phyloP scores from a whole-genome alignment of 768 basidiomycete species.

The Tulasnella sp. region DNA sequence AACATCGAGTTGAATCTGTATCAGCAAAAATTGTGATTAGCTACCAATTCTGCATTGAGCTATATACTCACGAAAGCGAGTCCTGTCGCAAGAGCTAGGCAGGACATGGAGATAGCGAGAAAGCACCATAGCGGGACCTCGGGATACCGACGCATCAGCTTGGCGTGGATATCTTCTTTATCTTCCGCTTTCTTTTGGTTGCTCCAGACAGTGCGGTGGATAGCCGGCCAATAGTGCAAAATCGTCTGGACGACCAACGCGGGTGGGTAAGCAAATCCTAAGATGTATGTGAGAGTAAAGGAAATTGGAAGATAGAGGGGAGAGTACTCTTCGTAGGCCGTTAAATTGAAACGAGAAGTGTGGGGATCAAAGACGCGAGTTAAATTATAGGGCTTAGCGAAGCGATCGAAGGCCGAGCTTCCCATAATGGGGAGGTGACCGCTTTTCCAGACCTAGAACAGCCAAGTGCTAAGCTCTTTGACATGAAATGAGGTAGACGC shows the following conservation, averaged over 20 bases:
- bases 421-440: conserved; percentile 35
- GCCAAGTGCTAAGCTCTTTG: neutral
- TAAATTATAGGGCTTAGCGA: conserved; percentile 31
- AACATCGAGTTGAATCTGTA: conserved; percentile 39
- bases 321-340: conserved; percentile 36
- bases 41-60: neutral
- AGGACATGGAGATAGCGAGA: conserved; percentile 27
- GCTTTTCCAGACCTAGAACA: conserved; percentile 31
- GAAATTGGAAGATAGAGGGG: conserved; percentile 35
- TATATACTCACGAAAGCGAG: conserved; percentile 25
- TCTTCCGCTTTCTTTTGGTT: conserved; percentile 29
- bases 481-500: no score
- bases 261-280: conserved; percentile 31
- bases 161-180: conserved; percentile 32
- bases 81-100: conserved; percentile 26
- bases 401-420: conserved; percentile 30
- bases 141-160: conserved; percentile 35
- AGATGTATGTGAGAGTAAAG: conserved; percentile 31
- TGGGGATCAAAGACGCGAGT: conserved; percentile 25
- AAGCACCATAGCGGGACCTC: conserved; percentile 35
- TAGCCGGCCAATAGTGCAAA: conserved; percentile 31
- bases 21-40: neutral
- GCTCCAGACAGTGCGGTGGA: conserved; percentile 23
- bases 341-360: conserved; percentile 26
- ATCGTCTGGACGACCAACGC: conserved; percentile 32